phyloP scores from a whole-genome alignment of 2,329 filamentous ascomycete species.

The Arthroderma uncinatum region DNA sequence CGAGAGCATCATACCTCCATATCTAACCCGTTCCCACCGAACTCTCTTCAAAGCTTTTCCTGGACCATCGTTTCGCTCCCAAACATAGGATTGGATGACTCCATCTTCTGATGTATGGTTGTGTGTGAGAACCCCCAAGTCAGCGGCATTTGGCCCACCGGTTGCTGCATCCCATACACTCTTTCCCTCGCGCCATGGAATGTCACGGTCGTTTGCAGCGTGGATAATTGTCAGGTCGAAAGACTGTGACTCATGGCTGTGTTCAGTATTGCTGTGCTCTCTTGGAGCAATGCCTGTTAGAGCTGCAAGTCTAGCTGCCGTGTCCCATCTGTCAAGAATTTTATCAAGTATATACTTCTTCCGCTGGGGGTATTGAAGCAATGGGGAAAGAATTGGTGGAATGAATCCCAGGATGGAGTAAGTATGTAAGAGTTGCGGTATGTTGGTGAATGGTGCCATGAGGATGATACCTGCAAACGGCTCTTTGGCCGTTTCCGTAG shows the following conservation, averaged over 20 bases:
- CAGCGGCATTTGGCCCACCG: slow-evolving; percentile 19
- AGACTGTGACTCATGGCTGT: slow-evolving; percentile 42
- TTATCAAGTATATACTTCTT: slow-evolving; percentile 49
- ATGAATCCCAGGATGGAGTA: slow-evolving; percentile 71
- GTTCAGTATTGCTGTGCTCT: slow-evolving; percentile 19
- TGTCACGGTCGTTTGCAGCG: slow-evolving; percentile 69
- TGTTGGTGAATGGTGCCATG: slow-evolving; percentile 64
- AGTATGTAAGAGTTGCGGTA: slow-evolving; percentile 60
- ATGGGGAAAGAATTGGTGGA: slow-evolving; percentile 62
- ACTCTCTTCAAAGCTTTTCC: slow-evolving; percentile 27
- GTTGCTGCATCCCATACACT: slow-evolving; percentile 32
- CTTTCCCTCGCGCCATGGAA: slow-evolving; percentile 51
- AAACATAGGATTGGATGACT: slow-evolving; percentile 27
- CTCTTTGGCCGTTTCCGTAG: slow-evolving; percentile 27
- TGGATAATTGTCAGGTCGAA: slow-evolving; percentile 65
- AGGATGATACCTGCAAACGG: slow-evolving; percentile 73
- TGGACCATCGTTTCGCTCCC: slow-evolving; percentile 23
- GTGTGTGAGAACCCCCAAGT: slow-evolving; percentile 23
- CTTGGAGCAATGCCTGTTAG: slow-evolving; percentile 24
- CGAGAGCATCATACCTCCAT: slow-evolving; percentile 30
- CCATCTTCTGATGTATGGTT: slow-evolving; percentile 23
- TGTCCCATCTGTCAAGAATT: slow-evolving; percentile 74
- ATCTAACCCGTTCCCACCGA: slow-evolving; percentile 34
- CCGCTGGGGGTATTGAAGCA: slow-evolving; percentile 55
- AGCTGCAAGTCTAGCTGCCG: slow-evolving; percentile 50